These are phyloP conservation scores for Geosmithia flava DNA, from an alignment of 2,329 filamentous ascomycete species.

Conservation along the genomic window DNA sequence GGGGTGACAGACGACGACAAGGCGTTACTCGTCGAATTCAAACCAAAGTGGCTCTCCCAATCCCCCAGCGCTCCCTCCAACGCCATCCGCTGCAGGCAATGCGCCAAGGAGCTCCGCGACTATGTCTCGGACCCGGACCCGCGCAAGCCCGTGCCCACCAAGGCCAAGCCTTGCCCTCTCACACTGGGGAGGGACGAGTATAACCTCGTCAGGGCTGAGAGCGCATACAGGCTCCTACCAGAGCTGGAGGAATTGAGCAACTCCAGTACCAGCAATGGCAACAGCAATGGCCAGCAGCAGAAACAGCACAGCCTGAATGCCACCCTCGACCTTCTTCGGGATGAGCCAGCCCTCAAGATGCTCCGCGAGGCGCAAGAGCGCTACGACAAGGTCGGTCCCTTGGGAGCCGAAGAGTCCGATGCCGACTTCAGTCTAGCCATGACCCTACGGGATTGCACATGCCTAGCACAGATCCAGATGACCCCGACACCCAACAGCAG, in stretches of 20 bases:
- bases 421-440: slow-evolving; percentile 55
- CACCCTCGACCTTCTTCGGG: background rate
- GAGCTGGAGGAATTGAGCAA: slow-evolving; percentile 13
- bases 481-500: background rate
- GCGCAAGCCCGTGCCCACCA: slow-evolving; percentile 20
- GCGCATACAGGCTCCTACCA: slow-evolving; percentile 25
- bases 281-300: slow-evolving; percentile 9
- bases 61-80: slow-evolving; percentile 56
- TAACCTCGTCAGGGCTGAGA: slow-evolving; percentile 25
- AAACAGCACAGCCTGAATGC: slow-evolving; percentile 1
- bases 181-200: slow-evolving; percentile 42
- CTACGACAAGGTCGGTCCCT: slow-evolving; percentile 29
- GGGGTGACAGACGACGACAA: slow-evolving; percentile 4
- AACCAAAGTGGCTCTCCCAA: slow-evolving; percentile 74
- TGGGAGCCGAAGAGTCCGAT: slow-evolving; percentile 25
- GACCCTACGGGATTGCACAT: slow-evolving; percentile 70
- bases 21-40: slow-evolving; percentile 54
- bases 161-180: slow-evolving; percentile 47
- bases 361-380: slow-evolving; percentile 23
- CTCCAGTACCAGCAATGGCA: background rate
- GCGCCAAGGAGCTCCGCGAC: slow-evolving; percentile 39
- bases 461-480: slow-evolving; percentile 48
- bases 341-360: slow-evolving; percentile 10
- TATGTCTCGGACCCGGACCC: slow-evolving; percentile 17
- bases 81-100: slow-evolving; percentile 61